Percentiles rank a stretch among this genome's conserved stretches.
These are phyloP conservation scores for Funneliformis mosseae DNA, from an alignment of 192 early-diverging fungal species.

Conservation along the genomic window DNA sequence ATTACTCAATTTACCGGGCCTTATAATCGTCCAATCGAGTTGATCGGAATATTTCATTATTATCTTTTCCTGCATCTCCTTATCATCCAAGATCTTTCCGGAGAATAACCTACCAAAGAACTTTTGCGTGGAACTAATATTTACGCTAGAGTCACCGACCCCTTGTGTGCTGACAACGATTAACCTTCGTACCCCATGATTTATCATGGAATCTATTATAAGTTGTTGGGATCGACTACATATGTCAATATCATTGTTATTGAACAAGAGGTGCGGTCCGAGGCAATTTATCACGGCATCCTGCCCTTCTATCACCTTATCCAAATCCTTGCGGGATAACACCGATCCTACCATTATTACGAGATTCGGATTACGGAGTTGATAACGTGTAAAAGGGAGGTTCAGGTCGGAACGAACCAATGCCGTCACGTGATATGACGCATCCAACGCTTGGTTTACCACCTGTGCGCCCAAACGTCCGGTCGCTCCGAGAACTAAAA, in stretches of 20 bases:
- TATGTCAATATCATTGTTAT: background rate
- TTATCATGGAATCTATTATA: conserved; percentile 3
- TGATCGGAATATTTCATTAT: conserved; percentile 36
- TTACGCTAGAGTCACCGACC: background rate
- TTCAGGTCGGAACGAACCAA: conserved; percentile 41
- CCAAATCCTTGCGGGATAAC: conserved; percentile 39
- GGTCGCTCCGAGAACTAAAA: conserved; percentile 43
- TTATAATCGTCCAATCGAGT: conserved; percentile 49
- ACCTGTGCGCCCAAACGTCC: conserved; percentile 41
- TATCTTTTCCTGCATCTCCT: conserved; percentile 43
- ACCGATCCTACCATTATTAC: conserved; percentile 43
- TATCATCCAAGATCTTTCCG: conserved; percentile 44
- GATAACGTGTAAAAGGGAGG: conserved; percentile 35
- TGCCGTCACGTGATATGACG: conserved; percentile 44
- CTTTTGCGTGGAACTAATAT: conserved; percentile 17
- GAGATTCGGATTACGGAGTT: conserved; percentile 45
- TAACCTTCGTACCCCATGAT: conserved; percentile 37
- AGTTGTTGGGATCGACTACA: background rate
- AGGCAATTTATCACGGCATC: conserved; percentile 48
- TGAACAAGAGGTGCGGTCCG: conserved; percentile 30
- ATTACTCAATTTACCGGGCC: conserved; percentile 40
- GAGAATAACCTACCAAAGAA: conserved; percentile 31
- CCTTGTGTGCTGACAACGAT: conserved; percentile 34
- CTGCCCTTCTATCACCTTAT: conserved; percentile 43
- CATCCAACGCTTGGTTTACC: conserved; percentile 42